Conservation (phyloP, 1,284 basidiomycete genomes). For the Microbotryum violaceum region DNA sequence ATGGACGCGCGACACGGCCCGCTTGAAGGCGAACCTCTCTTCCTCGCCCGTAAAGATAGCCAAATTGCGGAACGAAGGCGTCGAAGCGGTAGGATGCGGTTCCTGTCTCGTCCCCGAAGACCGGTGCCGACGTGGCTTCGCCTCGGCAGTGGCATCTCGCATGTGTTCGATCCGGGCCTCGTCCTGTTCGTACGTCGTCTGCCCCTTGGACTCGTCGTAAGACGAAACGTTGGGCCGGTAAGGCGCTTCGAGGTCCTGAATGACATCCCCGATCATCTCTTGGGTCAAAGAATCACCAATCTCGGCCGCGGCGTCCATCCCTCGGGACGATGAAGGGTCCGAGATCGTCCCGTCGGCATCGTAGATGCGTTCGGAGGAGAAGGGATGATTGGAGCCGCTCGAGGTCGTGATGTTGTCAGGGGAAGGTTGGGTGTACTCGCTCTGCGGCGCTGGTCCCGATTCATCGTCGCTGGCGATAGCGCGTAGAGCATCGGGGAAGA, state of each 20-base stretch:
- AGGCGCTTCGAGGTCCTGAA: constrained; percentile 35
- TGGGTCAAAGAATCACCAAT: constrained; percentile 30
- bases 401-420: constrained; percentile 13
- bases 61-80: constrained; percentile 45
- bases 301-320: constrained; percentile 25
- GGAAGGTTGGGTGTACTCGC: not conserved
- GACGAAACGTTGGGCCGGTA: constrained; percentile 35
- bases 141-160: not conserved
- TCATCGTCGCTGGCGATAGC: not conserved
- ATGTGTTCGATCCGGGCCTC: constrained; percentile 14
- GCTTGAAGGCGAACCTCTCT: constrained; percentile 43
- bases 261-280: constrained; percentile 35
- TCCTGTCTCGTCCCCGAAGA: not conserved
- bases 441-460: not conserved
- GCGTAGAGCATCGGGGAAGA: constrained; percentile 35
- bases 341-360: constrained; percentile 11
- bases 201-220: constrained; percentile 22
- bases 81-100: constrained; percentile 28
- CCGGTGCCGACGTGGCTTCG: constrained; percentile 1
- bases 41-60: constrained; percentile 56
- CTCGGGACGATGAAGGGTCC: constrained; percentile 16
- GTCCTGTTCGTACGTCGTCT: constrained; percentile 14
- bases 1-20: constrained; percentile 57
- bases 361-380: not conserved
- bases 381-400: not conserved